Percentiles rank a stretch among this genome's conserved stretches.
phyloP scores from a whole-genome alignment of 2,329 filamentous ascomycete species.

The Diaporthe helianthi region DNA sequence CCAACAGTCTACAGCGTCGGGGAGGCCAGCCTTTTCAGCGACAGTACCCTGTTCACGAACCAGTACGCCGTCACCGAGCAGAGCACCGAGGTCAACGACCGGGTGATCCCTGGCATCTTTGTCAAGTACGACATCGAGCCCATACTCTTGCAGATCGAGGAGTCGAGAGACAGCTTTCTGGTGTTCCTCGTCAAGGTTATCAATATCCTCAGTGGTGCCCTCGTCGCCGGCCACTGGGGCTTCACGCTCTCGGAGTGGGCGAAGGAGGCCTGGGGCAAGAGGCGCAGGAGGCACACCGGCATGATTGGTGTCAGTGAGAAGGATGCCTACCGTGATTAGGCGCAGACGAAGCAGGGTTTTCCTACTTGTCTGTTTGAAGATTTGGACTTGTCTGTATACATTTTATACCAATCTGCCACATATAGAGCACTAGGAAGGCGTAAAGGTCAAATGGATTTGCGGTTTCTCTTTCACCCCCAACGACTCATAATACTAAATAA shows the following conservation, averaged over 20 bases:
- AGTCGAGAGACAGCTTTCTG: slow-evolving; percentile 78
- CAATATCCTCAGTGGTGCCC: slow-evolving; percentile 87
- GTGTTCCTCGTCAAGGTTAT: slow-evolving; percentile 81
- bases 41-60: slow-evolving; percentile 83
- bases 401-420: slow-evolving; percentile 29
- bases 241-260: slow-evolving; percentile 86
- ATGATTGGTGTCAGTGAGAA: slow-evolving; percentile 55
- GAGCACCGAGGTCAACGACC: slow-evolving; percentile 73
- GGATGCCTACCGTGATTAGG: slow-evolving; percentile 43
- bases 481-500: not conserved
- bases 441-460: slow-evolving; percentile 27
- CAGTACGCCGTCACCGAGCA: slow-evolving; percentile 98
- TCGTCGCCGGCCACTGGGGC: slow-evolving; percentile 93
- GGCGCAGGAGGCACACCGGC: slow-evolving; percentile 56
- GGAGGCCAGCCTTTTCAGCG: slow-evolving; percentile 44
- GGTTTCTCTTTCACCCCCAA: not conserved
- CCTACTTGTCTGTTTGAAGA: not conserved
- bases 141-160: slow-evolving; percentile 83
- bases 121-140: slow-evolving; percentile 99
- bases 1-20: slow-evolving; percentile 87
- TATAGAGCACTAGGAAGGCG: slow-evolving; percentile 31
- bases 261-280: slow-evolving; percentile 59
- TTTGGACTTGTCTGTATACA: not conserved
- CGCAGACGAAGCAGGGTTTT: not conserved
- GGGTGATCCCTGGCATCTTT: slow-evolving; percentile 84